These are phyloP conservation scores for Hemerocallis citrina DNA, from an alignment of 106 monocot genomes.

Conservation along the genomic window DNA sequence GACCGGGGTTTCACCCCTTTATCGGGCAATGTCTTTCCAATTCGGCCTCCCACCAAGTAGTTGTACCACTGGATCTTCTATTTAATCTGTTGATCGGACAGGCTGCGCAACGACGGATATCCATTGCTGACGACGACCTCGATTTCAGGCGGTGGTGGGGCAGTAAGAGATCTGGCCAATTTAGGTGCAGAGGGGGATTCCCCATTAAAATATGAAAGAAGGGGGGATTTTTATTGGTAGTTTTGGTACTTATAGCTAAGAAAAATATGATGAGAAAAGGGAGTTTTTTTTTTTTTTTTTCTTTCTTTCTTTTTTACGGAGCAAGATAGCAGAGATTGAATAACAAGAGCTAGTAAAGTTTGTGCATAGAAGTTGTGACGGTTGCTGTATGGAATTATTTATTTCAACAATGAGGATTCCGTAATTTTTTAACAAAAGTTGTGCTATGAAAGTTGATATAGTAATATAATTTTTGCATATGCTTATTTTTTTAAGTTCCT, in stretches of 20 bases:
- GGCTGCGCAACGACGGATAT: neutral
- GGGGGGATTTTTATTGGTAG: neutral
- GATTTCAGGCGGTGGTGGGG: neutral
- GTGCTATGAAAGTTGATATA: too few relatives aligned
- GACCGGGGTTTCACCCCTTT: neutral
- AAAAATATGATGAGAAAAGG: neutral
- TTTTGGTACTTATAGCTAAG: too few relatives aligned
- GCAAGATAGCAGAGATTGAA: too few relatives aligned
- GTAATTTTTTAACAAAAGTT: too few relatives aligned
- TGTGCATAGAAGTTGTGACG: too few relatives aligned
- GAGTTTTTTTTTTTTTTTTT: neutral
- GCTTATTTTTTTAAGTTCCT: too few relatives aligned
- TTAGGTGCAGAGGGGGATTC: neutral
- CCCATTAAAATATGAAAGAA: neutral
- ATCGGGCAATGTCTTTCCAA: neutral
- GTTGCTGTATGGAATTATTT: too few relatives aligned
- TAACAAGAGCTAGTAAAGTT: too few relatives aligned
- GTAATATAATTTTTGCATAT: too few relatives aligned
- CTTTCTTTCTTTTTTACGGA: too few relatives aligned
- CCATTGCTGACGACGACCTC: neutral
- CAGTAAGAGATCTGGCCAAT: neutral
- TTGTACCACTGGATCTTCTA: neutral
- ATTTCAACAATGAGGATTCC: too few relatives aligned
- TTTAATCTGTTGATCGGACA: neutral
- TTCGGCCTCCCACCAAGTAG: neutral